Evolutionary conservation across 129 eudicot genomes (phyloP), one percentile per base, ranked within the genome.

Genomic region (Tagetes patula): DNA sequence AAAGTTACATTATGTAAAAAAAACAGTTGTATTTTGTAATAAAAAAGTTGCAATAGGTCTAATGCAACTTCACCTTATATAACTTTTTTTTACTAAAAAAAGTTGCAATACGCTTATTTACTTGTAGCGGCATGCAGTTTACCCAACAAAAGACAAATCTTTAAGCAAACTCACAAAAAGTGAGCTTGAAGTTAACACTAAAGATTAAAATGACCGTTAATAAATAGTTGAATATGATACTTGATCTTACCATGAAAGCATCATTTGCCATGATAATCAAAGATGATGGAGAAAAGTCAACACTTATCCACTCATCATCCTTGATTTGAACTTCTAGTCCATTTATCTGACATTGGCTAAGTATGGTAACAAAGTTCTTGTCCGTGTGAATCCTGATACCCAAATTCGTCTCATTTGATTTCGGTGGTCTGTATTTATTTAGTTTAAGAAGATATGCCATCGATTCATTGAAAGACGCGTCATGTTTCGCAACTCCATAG

Each of bases 231-330:
- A 20, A 20, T 3, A n/a, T 50, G 1, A 4, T 42, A 8, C 46
- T 20, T 20, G 27, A 20, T 20, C 27, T 20, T 59, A 45, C 67
- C 50, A 63, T 37, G 9, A 62, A 49, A 3, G 82, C 77, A 47
- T 84, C 87, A 0, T 74, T 76, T 4, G 75, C 79, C 77, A 80
- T 76, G 70, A 72, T 74, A 5, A 84, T 37, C 56, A 80, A 80
- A 3, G 80, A 72, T 0, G 75, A 75, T 14, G 84, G 87, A 13
- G 72, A 79, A 7, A 72, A 75, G 8, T 80, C 71, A 3, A 80
- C 74, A 0, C 45, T 9, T 8, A 84, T 58, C 87, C 87, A 80
- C n/a, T 80, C 42, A 2, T 75, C 13, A 61, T 75, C 76, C 31
- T 48, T 76, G n/a, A 73, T 65, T 40, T 72, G 49, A 14, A 84